These are phyloP conservation scores for Nicotiana undulata DNA, from an alignment of 257 asterid genomes.

Conservation along the genomic window DNA sequence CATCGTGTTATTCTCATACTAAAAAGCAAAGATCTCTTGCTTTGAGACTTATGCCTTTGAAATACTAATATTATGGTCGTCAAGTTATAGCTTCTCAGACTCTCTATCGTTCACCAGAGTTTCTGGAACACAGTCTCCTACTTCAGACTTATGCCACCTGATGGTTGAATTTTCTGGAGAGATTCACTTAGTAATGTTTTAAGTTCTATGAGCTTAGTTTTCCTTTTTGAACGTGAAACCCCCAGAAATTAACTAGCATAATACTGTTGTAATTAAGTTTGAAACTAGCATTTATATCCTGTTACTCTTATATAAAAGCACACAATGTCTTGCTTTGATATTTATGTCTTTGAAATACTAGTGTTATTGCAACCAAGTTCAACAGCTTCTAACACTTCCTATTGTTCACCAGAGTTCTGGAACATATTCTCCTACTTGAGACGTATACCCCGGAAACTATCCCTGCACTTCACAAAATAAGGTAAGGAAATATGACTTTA, in stretches of 20 bases:
- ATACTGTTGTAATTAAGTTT: background rate
- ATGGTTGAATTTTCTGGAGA: slow-evolving; percentile 27
- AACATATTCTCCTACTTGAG: slow-evolving; percentile 88
- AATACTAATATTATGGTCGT: background rate
- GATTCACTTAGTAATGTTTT: background rate
- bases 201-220: background rate
- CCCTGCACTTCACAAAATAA: slow-evolving; percentile 89
- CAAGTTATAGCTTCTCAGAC: background rate
- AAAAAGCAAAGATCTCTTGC: background rate
- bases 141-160: slow-evolving; percentile 61
- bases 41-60: background rate
- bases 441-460: slow-evolving; percentile 84
- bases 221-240: background rate
- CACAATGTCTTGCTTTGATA: background rate
- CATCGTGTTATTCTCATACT: background rate
- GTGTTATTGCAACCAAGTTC: background rate
- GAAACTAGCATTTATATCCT: background rate
- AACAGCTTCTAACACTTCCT: background rate
- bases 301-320: background rate
- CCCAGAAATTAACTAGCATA: background rate
- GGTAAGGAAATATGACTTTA: slow-evolving; percentile 33
- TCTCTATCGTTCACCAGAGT: slow-evolving; percentile 31
- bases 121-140: slow-evolving; percentile 78
- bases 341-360: background rate
- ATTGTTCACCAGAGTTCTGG: slow-evolving; percentile 64